Conservation (phyloP, 805 yeast genomes). For the Wickerhamiella siamensis region DNA sequence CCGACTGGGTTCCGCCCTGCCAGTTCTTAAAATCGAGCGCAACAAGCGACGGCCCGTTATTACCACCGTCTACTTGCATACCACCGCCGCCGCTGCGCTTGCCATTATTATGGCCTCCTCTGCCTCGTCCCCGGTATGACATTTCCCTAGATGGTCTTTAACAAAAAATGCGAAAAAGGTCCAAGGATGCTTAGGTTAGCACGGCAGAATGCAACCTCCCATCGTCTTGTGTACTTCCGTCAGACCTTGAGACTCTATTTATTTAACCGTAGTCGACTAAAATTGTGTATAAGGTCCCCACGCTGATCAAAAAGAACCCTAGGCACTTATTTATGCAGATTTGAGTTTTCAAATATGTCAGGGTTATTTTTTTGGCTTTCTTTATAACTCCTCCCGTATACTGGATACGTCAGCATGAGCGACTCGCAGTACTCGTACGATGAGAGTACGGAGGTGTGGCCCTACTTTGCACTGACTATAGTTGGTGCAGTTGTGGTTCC, state of each 20-base stretch:
- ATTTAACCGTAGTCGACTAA: too few species aligned
- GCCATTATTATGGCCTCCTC: constrained; percentile 2
- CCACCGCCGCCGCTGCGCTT: constrained; percentile 20
- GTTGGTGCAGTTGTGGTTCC: constrained; percentile 58
- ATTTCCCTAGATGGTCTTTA: too few species aligned
- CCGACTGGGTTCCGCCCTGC: constrained; percentile 64
- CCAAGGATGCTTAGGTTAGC: neutral
- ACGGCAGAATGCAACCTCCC: too few species aligned
- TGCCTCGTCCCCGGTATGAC: neutral
- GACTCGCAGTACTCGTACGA: constrained; percentile 62
- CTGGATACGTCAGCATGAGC: constrained; percentile 26
- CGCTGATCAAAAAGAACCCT: too few species aligned
- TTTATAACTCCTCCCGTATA: too few species aligned
- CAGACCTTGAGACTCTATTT: too few species aligned
- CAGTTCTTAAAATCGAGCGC: constrained; percentile 60
- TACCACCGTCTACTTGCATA: constrained; percentile 22
- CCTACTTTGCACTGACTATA: constrained; percentile 68
- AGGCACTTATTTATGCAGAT: too few species aligned
- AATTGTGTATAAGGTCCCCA: too few species aligned
- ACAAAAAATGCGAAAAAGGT: neutral
- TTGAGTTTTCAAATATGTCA: too few species aligned
- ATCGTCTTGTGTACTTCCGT: too few species aligned
- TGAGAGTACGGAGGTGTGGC: constrained; percentile 87
- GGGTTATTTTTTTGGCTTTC: too few species aligned
- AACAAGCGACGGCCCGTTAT: constrained; percentile 16